Evolutionary conservation across 768 basidiomycete species (phyloP).

Genomic region (Amylocystis lapponica): DNA sequence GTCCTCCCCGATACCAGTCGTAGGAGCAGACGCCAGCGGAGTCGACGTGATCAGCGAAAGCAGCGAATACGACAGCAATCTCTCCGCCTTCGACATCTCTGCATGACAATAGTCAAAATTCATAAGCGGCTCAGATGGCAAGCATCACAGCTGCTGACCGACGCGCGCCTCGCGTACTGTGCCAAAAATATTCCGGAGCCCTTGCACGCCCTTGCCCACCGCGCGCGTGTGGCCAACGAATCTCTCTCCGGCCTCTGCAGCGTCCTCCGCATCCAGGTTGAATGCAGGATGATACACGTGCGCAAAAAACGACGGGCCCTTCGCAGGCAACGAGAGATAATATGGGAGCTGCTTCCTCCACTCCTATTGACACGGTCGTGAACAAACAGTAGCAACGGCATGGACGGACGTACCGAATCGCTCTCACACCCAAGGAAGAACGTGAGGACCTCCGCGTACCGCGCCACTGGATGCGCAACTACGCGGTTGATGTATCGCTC

Average conservation of each 20-base stretch:
- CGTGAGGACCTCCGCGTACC: constrained; percentile 74
- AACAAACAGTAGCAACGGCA: constrained; percentile 3
- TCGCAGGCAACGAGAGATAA: constrained; percentile 53
- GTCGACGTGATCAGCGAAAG: constrained; percentile 72
- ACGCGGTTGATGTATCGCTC: constrained; percentile 71
- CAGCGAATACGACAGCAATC: constrained; percentile 66
- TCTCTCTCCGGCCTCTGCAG: constrained; percentile 46
- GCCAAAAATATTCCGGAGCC: constrained; percentile 55
- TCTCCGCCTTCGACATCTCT: constrained; percentile 80
- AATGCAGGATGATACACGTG: constrained; percentile 82
- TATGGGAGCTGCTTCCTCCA: constrained; percentile 61
- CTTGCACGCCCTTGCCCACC: constrained; percentile 64
- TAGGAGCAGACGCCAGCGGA: constrained; percentile 44
- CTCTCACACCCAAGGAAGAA: constrained; percentile 76
- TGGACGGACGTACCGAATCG: constrained; percentile 49
- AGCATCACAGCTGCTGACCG: constrained; percentile 37
- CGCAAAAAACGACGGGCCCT: constrained; percentile 74
- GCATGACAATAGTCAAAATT: neutral
- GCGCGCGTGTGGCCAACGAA: constrained; percentile 65
- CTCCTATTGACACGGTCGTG: constrained; percentile 41
- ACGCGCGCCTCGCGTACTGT: constrained; percentile 60
- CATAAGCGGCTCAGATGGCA: neutral
- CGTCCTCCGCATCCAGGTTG: constrained; percentile 75
- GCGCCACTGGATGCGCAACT: constrained; percentile 68
- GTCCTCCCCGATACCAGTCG: constrained; percentile 24